Conservation (phyloP, 2,329 filamentous ascomycete genomes). For the Alternaria sp. region DNA sequence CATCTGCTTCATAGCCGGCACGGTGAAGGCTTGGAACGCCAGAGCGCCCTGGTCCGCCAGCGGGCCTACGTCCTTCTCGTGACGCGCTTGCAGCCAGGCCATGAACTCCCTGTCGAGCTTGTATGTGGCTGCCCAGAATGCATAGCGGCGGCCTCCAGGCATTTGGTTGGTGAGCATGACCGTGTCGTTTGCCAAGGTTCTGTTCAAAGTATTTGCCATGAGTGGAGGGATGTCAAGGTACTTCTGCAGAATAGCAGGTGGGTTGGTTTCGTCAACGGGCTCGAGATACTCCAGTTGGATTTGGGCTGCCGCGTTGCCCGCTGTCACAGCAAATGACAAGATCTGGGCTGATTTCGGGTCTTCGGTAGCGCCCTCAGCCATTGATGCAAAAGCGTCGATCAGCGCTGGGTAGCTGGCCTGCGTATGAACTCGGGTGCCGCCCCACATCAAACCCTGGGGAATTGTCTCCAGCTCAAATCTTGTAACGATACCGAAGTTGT, state of each 20-base stretch:
- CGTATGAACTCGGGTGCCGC: constrained; percentile 6
- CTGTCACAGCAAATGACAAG: constrained; percentile 26
- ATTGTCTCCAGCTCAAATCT: constrained; percentile 24
- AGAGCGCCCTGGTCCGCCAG: constrained; percentile 15
- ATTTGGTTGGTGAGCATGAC: constrained; percentile 43
- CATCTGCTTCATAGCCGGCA: constrained; percentile 16
- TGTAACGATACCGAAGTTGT: constrained; percentile 41
- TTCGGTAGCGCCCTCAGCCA: constrained; percentile 11
- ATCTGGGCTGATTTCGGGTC: constrained; percentile 34
- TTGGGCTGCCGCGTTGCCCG: constrained; percentile 20
- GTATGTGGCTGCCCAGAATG: constrained; percentile 33
- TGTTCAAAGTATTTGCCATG: constrained; percentile 8
- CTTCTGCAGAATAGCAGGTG: constrained; percentile 15
- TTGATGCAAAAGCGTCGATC: constrained; percentile 20
- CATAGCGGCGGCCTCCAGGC: constrained; percentile 37
- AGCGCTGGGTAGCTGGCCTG: constrained; percentile 7
- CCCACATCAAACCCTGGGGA: constrained; percentile 17
- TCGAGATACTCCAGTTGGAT: constrained; percentile 28
- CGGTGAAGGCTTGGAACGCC: constrained; percentile 20
- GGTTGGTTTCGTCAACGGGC: constrained; percentile 24
- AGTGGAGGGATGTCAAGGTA: constrained; percentile 17
- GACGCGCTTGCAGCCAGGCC: constrained; percentile 22
- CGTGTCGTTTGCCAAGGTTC: constrained; percentile 32
- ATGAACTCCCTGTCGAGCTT: constrained; percentile 26
- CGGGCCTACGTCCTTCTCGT: constrained; percentile 18